Evolutionary conservation across 768 basidiomycete species (phyloP).

Genomic region (Suillus variegatus): DNA sequence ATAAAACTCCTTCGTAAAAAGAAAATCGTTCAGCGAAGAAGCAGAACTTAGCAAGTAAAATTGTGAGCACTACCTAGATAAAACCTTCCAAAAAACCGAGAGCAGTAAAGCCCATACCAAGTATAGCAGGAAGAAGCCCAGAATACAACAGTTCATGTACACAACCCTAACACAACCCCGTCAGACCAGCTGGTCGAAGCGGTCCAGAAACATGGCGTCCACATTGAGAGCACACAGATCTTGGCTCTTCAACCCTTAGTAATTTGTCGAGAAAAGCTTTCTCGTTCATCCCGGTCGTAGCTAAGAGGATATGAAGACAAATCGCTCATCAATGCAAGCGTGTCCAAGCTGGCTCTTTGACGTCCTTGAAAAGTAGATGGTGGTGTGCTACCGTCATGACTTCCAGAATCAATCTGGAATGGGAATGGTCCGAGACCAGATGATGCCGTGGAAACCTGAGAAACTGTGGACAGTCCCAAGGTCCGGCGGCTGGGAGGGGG

Average conservation of each 20-base stretch:
- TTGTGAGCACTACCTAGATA: conserved; percentile 3
- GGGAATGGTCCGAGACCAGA: conserved; percentile 84
- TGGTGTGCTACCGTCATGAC: conserved; percentile 32
- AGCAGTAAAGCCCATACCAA: conserved; percentile 14
- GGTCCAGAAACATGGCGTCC: conserved; percentile 11
- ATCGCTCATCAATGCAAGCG: conserved; percentile 80
- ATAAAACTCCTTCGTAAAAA: conserved; percentile 8
- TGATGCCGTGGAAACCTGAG: conserved; percentile 75
- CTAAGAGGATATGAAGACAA: conserved; percentile 81
- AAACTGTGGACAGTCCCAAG: conserved; percentile 74
- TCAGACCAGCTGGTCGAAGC: conserved; percentile 30
- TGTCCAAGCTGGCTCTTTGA: conserved; percentile 83
- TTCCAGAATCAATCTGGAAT: conserved; percentile 79
- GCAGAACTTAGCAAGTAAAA: conserved; percentile 11
- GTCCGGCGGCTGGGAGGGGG: conserved; percentile 61
- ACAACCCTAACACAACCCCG: conserved; percentile 15
- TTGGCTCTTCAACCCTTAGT: conserved; percentile 25
- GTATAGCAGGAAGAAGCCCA: conserved; percentile 16
- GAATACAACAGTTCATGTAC: conserved; percentile 33
- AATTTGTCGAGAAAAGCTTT: conserved; percentile 19
- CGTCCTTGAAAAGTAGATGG: conserved; percentile 44
- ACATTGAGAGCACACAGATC: conserved; percentile 2
- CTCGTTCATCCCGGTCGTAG: conserved; percentile 52
- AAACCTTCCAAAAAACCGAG: conserved; percentile 4
- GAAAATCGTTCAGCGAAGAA: conserved; percentile 10